Base-by-base conservation (phyloP, 257 asterid genomes). In the Penstemon eatonii region DNA sequence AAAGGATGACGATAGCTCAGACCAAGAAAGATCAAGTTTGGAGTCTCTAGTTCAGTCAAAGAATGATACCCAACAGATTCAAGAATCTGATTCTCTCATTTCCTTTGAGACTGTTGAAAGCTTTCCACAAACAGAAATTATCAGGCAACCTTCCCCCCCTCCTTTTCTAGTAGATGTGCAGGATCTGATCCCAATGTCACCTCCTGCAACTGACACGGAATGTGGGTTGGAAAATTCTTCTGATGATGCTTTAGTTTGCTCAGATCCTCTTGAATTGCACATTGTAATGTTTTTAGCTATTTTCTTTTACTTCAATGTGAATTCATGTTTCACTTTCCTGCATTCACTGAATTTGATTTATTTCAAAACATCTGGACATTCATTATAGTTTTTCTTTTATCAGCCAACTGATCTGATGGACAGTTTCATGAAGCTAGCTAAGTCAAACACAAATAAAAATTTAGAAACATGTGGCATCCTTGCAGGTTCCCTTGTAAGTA, bases 381-480 rank as follows among this genome's bases (percentile, higher is more conserved):
- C 52, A 72, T 67, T 56, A 6, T 55, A 38, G 67, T 71, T 69
- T 56, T 78, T 65, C 40, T 72, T 71, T 72, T 67, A 65, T 71
- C 89, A 90, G 98, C 75, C 97, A 79, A 83, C 94, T 25, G 76
- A 85, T 47, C 75, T 93, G 86, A 93, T 93, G 98, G 86, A 90
- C 79, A 81, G 86, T 74, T 93, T 93, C 83, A 82, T 93, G 97
- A 90, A 79, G 82, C 80, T 90, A 70, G 97, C 98, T 0, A 90
- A 90, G 85, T 86, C 89, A 58, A 90, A 90, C 79, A 93, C 97
- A 63, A 72, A 81, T 78, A 93, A 81, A 73, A 86, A 87, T 80
- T 86, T 93, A 56, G 97, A 93, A 83, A 93, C 98, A 63, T 93
- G 98, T 68, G 98, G 97, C 12, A 85, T 93, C 75, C 96, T 93